Evolutionary conservation across 2,329 filamentous ascomycete species (phyloP).

Genomic region (Coleophoma crateriformis): DNA sequence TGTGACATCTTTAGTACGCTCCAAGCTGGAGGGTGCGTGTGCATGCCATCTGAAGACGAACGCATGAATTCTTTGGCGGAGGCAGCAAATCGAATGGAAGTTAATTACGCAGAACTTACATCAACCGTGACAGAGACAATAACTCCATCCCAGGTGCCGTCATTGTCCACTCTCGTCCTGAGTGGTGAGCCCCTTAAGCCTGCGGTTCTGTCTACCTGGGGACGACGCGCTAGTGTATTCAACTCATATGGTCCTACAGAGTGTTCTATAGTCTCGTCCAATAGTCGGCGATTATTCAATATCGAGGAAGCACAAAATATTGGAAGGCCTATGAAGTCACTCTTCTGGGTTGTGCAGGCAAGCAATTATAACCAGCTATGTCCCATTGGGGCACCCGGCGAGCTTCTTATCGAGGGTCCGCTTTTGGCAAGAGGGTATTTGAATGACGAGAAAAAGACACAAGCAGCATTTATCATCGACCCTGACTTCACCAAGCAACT

Average conservation of each 20-base stretch:
- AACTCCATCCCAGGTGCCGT: constrained; percentile 8
- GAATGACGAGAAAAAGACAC: constrained; percentile 11
- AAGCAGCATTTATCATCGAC: constrained; percentile 8
- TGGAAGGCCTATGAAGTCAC: constrained; percentile 4
- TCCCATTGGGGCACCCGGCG: constrained; percentile 13
- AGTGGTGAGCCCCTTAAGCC: constrained; percentile 12
- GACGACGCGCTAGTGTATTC: constrained; percentile 1
- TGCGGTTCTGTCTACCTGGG: constrained; percentile 8
- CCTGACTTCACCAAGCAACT: constrained; percentile 1
- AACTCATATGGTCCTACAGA: constrained; percentile 14
- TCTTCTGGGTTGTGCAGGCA: constrained; percentile 10
- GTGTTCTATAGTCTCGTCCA: constrained; percentile 6
- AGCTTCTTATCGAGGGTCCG: constrained; percentile 16
- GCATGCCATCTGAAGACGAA: constrained; percentile 13
- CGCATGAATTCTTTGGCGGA: constrained; percentile 9
- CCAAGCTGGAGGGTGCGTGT: constrained; percentile 10
- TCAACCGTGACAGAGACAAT: constrained; percentile 11
- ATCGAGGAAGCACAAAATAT: constrained; percentile 6
- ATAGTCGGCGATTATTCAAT: not conserved
- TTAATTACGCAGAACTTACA: constrained; percentile 11
- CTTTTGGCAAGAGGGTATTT: constrained; percentile 14
- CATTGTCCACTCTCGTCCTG: constrained; percentile 6
- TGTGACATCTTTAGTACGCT: constrained; percentile 13
- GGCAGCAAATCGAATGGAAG: constrained; percentile 6
- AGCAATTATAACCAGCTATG: constrained; percentile 6